Base-by-base conservation (phyloP, 1,284 basidiomycete genomes). In the Ceratobasidium sp. region DNA sequence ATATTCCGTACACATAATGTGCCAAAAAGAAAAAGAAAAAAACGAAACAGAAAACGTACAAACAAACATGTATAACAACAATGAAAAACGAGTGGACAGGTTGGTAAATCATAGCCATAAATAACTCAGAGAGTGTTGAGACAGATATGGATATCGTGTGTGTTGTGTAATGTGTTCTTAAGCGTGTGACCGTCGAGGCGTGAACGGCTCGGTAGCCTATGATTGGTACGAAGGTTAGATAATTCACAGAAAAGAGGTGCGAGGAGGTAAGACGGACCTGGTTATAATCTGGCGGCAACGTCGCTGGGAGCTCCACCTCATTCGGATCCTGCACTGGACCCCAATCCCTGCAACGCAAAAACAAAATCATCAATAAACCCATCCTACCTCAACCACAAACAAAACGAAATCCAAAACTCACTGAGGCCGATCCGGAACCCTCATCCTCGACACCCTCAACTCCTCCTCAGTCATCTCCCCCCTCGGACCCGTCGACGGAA, bases 211-310 rank as follows among this genome's bases (percentile, higher is more conserved):
- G 31, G 31, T 60, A 41, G 57, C 57, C 57, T 60, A 41, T 3
- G 29, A 60, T 27, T 8, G 17, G 14, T 15, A 33, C 11, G 11
- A 60, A 51, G 36, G 41, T 33, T 44, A 19, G 41, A 41, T 19
- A n/a, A 3, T 14, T 2, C 14, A 60, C 3, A 19, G 33, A 29
- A 31, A 60, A 29, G 41, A 11, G 2, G 14, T 7, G 7, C 2
- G 14, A 29, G 19, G 6, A 41, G 11, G 11, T 41, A 60, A n/a
- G 8, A 60, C 57, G 19, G n/a, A 60, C 57, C 19, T 60, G 57
- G 33, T 60, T 36, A 27, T 60, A 60, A n/a, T 60, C 57, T 9
- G 57, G 57, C n/a, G 57, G 57, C 27, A 60, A 27, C 57, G 41
- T 60, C 19, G 31, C 57, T 15, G 57, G 6, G 19, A n/a, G 8